These are phyloP conservation scores for Fermentozyma sake DNA, from an alignment of 1,139 yeast species.

Conservation along the genomic window DNA sequence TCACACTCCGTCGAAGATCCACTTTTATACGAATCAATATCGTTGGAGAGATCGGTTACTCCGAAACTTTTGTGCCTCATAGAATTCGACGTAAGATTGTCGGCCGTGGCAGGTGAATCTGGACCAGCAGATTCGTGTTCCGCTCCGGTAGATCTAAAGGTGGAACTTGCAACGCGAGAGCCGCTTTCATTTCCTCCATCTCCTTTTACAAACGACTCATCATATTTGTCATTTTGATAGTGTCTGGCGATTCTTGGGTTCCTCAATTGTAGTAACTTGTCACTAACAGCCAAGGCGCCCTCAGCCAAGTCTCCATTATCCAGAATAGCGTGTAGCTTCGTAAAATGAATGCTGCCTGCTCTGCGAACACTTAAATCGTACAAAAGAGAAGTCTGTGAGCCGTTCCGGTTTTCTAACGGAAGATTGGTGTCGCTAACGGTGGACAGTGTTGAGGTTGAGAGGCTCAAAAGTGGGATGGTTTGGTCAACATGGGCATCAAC, in stretches of 20 bases:
- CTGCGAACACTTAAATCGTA: slow-evolving; percentile 21
- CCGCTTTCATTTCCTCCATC: too few species aligned
- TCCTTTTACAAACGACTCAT: slow-evolving; percentile 8
- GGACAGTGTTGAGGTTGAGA: slow-evolving; percentile 28
- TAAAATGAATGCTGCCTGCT: slow-evolving; percentile 13
- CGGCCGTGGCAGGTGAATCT: slow-evolving; percentile 5
- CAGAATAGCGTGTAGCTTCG: too few species aligned
- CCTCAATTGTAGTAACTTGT: slow-evolving; percentile 23
- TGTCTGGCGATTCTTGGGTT: slow-evolving; percentile 36
- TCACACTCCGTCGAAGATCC: too few species aligned
- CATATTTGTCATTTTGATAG: slow-evolving; percentile 17
- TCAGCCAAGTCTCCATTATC: too few species aligned
- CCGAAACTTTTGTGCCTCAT: slow-evolving; percentile 30
- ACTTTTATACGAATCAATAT: too few species aligned
- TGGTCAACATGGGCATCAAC: slow-evolving; percentile 29
- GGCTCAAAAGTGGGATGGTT: slow-evolving; percentile 34
- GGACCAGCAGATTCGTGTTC: too few species aligned
- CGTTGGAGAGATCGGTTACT: too few species aligned
- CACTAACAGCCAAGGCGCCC: slow-evolving; percentile 15
- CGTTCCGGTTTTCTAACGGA: slow-evolving; percentile 3
- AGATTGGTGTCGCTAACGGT: slow-evolving; percentile 15
- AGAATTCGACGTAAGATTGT: too few species aligned
- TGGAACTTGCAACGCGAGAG: too few species aligned
- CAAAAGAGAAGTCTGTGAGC: slow-evolving; percentile 19
- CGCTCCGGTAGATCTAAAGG: too few species aligned